Evolutionary conservation across 805 yeast genomes (phyloP), one percentile per base, ranked within the genome.

Genomic region (Starmerella potacharoeniae): DNA sequence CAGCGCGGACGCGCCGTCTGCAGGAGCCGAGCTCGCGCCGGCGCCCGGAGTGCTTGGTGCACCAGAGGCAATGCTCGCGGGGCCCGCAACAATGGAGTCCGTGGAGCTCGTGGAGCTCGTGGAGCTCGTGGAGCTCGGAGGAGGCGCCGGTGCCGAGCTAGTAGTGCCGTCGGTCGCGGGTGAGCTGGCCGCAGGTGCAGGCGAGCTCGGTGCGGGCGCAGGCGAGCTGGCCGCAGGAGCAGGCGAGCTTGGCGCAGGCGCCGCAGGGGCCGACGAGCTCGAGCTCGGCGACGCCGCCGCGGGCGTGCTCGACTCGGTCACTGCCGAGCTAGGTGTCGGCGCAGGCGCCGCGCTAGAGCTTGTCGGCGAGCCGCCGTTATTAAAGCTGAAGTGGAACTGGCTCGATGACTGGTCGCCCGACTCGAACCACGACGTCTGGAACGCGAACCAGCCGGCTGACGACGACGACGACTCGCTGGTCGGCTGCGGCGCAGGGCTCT

Each of bases 361-460:
- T 5, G 45, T 40, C 6, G 53, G 34, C 7, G 53, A 22, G 35
- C 48, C 34, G 3, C 37, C 45, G 4, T 11, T 16, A 31, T 37
- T 49, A 16, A 31, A 31, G n/a, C 49, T 34, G 5, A 46, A 34
- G 30, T 46, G 49, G 16, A 46, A 34, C 31, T 40, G 34, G 49
- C 16, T 34, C 39, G 49, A 34, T 5, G 49, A 16, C 14, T n/a
- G 31, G n/a, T 7, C 49, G 8, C 40, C n/a, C 8, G 29, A 17
- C 14, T 46, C 49, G 22, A 33, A 33, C 49, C 49, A 46, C n/a
- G 49, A 33, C 40, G 49, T 46, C 17, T 46, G 49, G 30, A 46
- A 46, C 17, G 48, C 36, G 31, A 44, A 44, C 48, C 48, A 44
- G 37, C 48, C 48, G 6, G n/a, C n/a, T n/a, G 48, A 22, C 8